These are phyloP conservation scores for Penicillium nucicola DNA, from an alignment of 495 filamentous ascomycete species.

Conservation along the genomic window DNA sequence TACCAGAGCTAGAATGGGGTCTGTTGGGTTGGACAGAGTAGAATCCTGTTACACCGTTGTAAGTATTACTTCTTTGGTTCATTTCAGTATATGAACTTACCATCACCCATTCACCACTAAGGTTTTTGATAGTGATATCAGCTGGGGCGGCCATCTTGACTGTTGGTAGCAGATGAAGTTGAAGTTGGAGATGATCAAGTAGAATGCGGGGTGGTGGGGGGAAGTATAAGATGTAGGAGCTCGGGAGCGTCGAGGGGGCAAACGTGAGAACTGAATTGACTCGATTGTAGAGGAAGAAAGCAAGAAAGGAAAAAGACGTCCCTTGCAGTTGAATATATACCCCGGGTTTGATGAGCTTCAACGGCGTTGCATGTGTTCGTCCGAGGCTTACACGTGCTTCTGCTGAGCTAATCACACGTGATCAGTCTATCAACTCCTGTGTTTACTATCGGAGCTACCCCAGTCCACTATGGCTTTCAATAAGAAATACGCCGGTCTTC, in stretches of 20 bases:
- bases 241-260: neutral
- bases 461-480: constrained; percentile 43
- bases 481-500: constrained; percentile 79
- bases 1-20: constrained; percentile 68
- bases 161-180: constrained; percentile 7
- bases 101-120: constrained; percentile 77
- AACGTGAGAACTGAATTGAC: too few relatives aligned
- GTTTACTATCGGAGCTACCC: constrained; percentile 9
- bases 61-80: neutral
- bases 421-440: neutral
- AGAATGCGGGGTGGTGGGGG: constrained; percentile 15
- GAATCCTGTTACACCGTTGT: constrained; percentile 62
- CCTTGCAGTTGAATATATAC: neutral
- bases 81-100: constrained; percentile 43
- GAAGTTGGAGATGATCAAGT: neutral
- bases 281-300: neutral
- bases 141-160: constrained; percentile 78
- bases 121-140: constrained; percentile 65
- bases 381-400: constrained; percentile 27
- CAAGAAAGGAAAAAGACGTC: neutral
- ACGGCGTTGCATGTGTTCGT: constrained; percentile 4
- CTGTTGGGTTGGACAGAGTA: constrained; percentile 66
- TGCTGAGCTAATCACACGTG: constrained; percentile 9
- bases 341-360: neutral
- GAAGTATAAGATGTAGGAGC: neutral